Conservation (phyloP, 2,329 filamentous ascomycete species). For the Arthrobotrys sinensis region DNA sequence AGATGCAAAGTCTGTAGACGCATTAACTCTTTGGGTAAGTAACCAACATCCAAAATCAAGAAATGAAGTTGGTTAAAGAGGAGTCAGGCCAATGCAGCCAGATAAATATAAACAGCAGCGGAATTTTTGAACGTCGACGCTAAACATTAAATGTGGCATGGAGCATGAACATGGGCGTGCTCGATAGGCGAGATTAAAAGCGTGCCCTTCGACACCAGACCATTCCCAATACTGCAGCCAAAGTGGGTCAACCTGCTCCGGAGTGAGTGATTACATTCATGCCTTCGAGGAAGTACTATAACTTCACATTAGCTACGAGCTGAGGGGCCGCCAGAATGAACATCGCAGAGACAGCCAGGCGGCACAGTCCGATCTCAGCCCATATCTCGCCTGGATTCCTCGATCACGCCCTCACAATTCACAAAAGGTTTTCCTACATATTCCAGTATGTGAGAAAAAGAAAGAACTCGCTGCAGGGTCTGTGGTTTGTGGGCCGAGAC, state of each 20-base stretch:
- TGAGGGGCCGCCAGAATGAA: neutral
- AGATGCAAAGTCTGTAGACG: neutral
- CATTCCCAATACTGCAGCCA: slow-evolving; percentile 49
- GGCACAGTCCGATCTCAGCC: slow-evolving; percentile 35
- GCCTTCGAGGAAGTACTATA: slow-evolving; percentile 20
- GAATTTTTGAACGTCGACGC: slow-evolving; percentile 28
- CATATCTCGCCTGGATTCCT: neutral
- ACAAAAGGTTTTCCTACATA: neutral
- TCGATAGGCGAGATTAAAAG: slow-evolving; percentile 59
- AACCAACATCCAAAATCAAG: neutral
- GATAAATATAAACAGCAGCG: slow-evolving; percentile 36
- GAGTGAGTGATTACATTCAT: slow-evolving; percentile 37
- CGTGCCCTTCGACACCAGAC: slow-evolving; percentile 31
- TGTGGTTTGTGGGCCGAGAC: slow-evolving; percentile 30
- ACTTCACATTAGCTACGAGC: neutral
- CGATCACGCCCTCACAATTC: neutral
- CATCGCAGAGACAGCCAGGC: neutral
- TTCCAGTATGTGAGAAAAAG: neutral
- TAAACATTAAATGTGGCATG: slow-evolving; percentile 24
- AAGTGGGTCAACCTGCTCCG: slow-evolving; percentile 13
- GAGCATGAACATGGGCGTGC: slow-evolving; percentile 42
- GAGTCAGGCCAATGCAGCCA: slow-evolving; percentile 19
- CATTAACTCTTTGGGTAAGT: neutral
- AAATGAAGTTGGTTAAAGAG: slow-evolving; percentile 9
- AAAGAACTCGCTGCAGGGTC: slow-evolving; percentile 15